phyloP scores from a whole-genome alignment of 179 eudicot genomes.

The Pouteria campechiana region DNA sequence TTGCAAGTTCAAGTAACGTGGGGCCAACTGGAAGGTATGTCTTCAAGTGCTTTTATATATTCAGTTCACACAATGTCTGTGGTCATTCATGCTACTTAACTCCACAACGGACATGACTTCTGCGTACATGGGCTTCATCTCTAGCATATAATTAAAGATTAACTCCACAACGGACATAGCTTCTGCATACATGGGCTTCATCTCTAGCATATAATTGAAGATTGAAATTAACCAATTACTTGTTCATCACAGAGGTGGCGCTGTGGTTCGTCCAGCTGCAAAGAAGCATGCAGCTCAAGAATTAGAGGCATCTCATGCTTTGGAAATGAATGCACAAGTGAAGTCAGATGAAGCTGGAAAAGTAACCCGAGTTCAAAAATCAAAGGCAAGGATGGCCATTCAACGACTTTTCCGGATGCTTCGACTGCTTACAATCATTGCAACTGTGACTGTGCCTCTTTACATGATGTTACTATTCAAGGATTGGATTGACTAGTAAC shows the following conservation, averaged over 20 bases:
- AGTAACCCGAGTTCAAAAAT: constrained; percentile 28
- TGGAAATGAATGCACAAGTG: constrained; percentile 27
- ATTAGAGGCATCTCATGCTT: constrained; percentile 17
- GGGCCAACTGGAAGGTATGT: constrained; percentile 51
- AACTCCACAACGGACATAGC: too few species aligned
- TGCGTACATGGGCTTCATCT: too few species aligned
- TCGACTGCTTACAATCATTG: constrained; percentile 37
- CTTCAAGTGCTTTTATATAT: background rate
- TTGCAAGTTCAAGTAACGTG: constrained; percentile 33
- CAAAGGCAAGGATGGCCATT: constrained; percentile 25
- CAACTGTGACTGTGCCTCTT: constrained; percentile 65
- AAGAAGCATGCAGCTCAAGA: constrained; percentile 48
- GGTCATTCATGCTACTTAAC: background rate
- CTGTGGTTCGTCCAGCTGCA: constrained; percentile 55
- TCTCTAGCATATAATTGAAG: too few species aligned
- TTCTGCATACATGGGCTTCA: too few species aligned
- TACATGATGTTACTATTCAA: constrained; percentile 80
- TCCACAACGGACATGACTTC: too few species aligned
- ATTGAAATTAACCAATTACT: too few species aligned
- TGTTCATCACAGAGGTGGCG: constrained; percentile 83
- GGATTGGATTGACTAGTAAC: constrained; percentile 74
- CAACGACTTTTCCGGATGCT: constrained; percentile 39
- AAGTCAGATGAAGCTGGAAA: constrained; percentile 11
- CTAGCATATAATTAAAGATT: too few species aligned
- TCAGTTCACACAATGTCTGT: background rate